Percentiles rank a stretch among this genome's conserved stretches.
These are phyloP conservation scores for Entomophthora muscae DNA, from an alignment of 371 early-diverging fungal genomes.

Conservation along the genomic window DNA sequence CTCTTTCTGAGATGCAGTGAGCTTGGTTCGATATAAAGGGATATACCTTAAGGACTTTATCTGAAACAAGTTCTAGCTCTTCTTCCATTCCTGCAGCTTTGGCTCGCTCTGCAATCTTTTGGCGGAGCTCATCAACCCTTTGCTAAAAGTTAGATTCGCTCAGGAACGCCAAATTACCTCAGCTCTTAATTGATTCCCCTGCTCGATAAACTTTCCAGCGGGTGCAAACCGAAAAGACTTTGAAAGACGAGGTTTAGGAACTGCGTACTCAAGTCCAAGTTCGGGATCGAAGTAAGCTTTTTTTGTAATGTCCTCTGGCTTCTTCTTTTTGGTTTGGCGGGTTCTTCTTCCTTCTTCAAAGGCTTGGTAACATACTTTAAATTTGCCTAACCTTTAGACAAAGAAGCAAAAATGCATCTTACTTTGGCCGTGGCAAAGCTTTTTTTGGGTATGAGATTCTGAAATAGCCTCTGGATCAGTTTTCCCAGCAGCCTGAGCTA, in stretches of 20 bases:
- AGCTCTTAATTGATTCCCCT: conserved; percentile 62
- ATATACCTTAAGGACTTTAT: conserved; percentile 46
- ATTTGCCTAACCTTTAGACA: conserved; percentile 18
- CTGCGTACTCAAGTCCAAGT: conserved; percentile 23
- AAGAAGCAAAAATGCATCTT: neutral
- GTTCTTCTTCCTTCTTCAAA: conserved; percentile 24
- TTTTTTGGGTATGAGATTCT: conserved; percentile 23
- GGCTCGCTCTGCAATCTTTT: conserved; percentile 63
- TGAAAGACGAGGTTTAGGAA: conserved; percentile 28
- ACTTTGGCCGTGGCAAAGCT: conserved; percentile 29
- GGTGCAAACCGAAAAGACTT: conserved; percentile 56
- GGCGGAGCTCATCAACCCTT: conserved; percentile 63
- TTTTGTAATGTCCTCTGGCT: conserved; percentile 48
- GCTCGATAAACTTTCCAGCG: conserved; percentile 61
- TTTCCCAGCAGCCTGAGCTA: neutral
- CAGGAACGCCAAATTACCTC: neutral
- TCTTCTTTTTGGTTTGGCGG: conserved; percentile 22
- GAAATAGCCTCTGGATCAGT: neutral
- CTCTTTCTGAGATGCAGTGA: conserved; percentile 22
- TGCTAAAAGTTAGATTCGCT: conserved; percentile 16
- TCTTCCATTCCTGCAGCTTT: conserved; percentile 68
- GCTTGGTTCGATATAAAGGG: conserved; percentile 3
- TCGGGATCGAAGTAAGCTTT: conserved; percentile 77
- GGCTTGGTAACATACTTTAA: conserved; percentile 16
- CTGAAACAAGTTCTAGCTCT: conserved; percentile 54